These are phyloP conservation scores for Trichothecium roseum DNA, from an alignment of 2,329 filamentous ascomycete genomes.

Conservation along the genomic window DNA sequence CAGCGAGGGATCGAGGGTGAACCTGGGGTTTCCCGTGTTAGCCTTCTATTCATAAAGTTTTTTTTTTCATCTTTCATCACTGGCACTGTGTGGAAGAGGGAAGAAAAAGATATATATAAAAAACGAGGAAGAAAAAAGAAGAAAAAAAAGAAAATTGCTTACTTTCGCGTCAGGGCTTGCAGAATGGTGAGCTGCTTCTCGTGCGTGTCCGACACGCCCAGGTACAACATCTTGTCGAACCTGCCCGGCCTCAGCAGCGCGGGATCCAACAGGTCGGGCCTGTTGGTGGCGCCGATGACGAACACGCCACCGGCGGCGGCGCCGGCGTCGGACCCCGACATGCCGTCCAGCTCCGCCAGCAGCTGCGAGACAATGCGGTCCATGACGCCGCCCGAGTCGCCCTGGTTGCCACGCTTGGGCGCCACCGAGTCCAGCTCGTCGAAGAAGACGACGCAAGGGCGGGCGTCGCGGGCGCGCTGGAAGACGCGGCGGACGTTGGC, in stretches of 20 bases:
- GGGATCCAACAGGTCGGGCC: constrained; percentile 85
- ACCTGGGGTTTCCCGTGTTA: constrained; percentile 46
- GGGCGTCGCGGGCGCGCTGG: constrained; percentile 73
- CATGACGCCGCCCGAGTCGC: constrained; percentile 96
- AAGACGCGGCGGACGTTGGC: constrained; percentile 86
- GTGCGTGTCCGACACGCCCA: constrained; percentile 92
- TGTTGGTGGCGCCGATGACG: constrained; percentile 92
- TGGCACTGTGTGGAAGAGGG: too few relatives aligned
- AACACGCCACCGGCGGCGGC: constrained; percentile 66
- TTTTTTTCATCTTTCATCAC: too few relatives aligned
- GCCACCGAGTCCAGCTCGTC: constrained; percentile 90
- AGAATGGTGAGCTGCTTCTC: constrained; percentile 93
- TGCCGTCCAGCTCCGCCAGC: constrained; percentile 89
- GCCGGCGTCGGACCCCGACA: constrained; percentile 78
- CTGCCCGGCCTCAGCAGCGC: constrained; percentile 80
- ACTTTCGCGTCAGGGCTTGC: constrained; percentile 91
- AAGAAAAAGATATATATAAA: too few relatives aligned
- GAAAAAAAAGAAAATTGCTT: constrained; percentile 24
- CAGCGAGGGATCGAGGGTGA: constrained; percentile 70
- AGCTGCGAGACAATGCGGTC: constrained; percentile 93
- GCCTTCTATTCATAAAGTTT: background rate
- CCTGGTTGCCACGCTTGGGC: constrained; percentile 92
- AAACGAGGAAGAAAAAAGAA: background rate
- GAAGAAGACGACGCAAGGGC: constrained; percentile 87
- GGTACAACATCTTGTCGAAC: constrained; percentile 97